Evolutionary conservation across 1,139 yeast genomes (phyloP), one percentile per base, ranked within the genome.

Genomic region (Lodderomyces oxycetoniae): DNA sequence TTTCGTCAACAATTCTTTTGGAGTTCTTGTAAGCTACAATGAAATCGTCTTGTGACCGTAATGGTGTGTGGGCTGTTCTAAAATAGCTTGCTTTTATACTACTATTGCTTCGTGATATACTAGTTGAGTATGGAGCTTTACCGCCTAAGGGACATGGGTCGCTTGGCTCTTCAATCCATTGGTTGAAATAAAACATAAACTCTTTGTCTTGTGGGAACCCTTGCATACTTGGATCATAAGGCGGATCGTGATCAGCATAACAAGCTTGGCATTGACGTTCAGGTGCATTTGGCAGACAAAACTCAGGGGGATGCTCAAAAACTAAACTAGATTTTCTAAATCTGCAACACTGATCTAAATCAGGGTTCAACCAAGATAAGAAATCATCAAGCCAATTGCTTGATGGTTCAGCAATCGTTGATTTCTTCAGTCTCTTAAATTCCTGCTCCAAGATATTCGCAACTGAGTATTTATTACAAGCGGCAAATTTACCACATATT

Each of bases 91-190:
- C 67, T 4, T 53, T 46, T 14, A 89, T 70, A 1, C 48, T 49
- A 8, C 47, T 37, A 0, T 63, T 58, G 12, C 65, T 59, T 16
- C 50, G 36, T 1, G 69, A 56, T 12, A 91, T 65, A 0, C 93
- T 70, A 4, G 65, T 59, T 1, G 84, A 71, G 50, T 89, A 91
- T 0, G 97, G 95, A 0, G 97, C 97, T 50, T 85, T 83, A 1
- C 98, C 98, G 3, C 96, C 97, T 20, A 91, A 64, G 1, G 97
- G 96, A 57, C 98, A 91, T 3, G 93, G 88, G 48, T 86, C 94
- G 38, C 95, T 83, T 2, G 79, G 79, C 29, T 86, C 86, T 28
- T 77, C 68, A 20, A 91, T 85, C 98, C 98, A 91, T 31, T 81
- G 76, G 17, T 74, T 58, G 52, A 87, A 82, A 50, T 68, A 87